phyloP scores from a whole-genome alignment of 2,329 filamentous ascomycete genomes.

The Mollisiaceae sp. region DNA sequence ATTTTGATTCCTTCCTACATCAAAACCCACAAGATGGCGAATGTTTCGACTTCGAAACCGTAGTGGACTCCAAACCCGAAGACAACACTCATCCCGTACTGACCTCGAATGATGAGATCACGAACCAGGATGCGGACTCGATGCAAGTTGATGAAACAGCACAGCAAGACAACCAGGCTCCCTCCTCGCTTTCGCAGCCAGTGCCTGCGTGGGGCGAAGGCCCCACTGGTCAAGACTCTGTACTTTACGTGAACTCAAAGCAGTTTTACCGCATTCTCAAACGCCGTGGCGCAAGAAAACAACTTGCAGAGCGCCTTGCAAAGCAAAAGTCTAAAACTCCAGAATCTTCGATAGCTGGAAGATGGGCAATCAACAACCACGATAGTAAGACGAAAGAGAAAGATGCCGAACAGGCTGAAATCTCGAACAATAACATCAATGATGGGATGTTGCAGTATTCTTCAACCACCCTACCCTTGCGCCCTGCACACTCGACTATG shows the following conservation, averaged over 20 bases:
- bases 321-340: background rate
- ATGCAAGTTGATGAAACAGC: too few relatives aligned
- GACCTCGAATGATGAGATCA: too few relatives aligned
- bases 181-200: too few relatives aligned
- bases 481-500: background rate
- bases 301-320: background rate
- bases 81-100: too few relatives aligned
- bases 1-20: conserved; percentile 69
- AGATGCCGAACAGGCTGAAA: background rate
- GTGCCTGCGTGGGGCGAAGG: too few relatives aligned
- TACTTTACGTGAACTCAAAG: conserved; percentile 22
- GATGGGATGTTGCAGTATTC: background rate
- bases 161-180: too few relatives aligned
- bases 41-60: background rate
- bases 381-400: background rate
- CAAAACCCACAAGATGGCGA: conserved; percentile 42
- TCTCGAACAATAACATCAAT: background rate
- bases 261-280: conserved; percentile 25
- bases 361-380: background rate
- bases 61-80: too few relatives aligned
- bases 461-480: background rate
- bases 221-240: conserved; percentile 1
- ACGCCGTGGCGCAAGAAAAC: conserved; percentile 18
- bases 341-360: background rate
- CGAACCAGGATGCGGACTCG: too few relatives aligned